These are phyloP conservation scores for Penicillium paxilli DNA, from an alignment of 495 filamentous ascomycete species.

Conservation along the genomic window DNA sequence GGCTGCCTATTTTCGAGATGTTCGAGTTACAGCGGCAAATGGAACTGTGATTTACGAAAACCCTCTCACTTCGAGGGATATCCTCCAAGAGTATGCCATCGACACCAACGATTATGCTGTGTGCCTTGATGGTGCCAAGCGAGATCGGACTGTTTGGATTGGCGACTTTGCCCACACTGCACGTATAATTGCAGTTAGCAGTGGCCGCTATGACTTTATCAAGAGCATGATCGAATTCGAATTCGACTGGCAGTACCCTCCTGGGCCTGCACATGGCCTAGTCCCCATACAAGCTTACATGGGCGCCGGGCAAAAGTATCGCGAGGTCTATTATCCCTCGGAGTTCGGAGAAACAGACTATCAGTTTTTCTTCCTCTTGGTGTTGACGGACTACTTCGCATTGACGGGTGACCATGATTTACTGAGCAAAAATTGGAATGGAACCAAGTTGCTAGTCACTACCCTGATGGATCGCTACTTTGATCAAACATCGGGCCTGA, in stretches of 20 bases:
- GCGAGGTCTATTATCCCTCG: slow-evolving; percentile 8
- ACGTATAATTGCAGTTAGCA: slow-evolving; percentile 20
- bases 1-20: slow-evolving; percentile 29
- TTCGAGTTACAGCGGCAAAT: slow-evolving; percentile 25
- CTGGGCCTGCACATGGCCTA: slow-evolving; percentile 8
- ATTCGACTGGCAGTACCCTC: slow-evolving; percentile 9
- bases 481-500: slow-evolving; percentile 20
- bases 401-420: slow-evolving; percentile 11
- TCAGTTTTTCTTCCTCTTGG: slow-evolving; percentile 23
- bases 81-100: slow-evolving; percentile 27
- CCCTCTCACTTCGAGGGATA: slow-evolving; percentile 15
- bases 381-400: slow-evolving; percentile 19
- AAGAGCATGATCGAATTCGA: slow-evolving; percentile 9
- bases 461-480: slow-evolving; percentile 13
- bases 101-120: slow-evolving; percentile 21
- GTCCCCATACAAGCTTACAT: slow-evolving; percentile 13
- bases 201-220: slow-evolving; percentile 26
- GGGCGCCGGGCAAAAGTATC: slow-evolving; percentile 6
- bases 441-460: slow-evolving; percentile 15
- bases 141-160: slow-evolving; percentile 28
- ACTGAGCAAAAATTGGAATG: slow-evolving; percentile 12
- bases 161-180: slow-evolving; percentile 23
- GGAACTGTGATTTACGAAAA: slow-evolving; percentile 29
- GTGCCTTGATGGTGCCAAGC: slow-evolving; percentile 26
- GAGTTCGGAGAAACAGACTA: slow-evolving; percentile 26